These are phyloP conservation scores for Neurospora tetraspora DNA, from an alignment of 495 filamentous ascomycete species.

Conservation along the genomic window DNA sequence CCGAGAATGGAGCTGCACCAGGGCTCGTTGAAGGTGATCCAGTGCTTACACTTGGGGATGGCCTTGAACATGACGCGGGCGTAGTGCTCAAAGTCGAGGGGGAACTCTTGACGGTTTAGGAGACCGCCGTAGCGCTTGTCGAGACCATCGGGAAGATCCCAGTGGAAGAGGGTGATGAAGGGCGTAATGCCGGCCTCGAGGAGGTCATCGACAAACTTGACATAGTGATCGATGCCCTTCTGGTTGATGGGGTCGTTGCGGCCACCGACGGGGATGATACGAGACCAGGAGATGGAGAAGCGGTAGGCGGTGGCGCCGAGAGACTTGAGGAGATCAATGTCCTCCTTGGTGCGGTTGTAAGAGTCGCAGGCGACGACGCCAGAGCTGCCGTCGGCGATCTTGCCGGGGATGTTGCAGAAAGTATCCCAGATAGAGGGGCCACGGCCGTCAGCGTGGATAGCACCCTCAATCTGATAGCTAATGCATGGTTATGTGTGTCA, in stretches of 20 bases:
- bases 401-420: conserved; percentile 63
- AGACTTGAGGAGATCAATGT: conserved; percentile 60
- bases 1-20: conserved; percentile 52
- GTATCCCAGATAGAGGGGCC: conserved; percentile 70
- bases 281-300: conserved; percentile 68
- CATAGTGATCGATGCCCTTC: conserved; percentile 48
- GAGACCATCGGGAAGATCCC: conserved; percentile 51
- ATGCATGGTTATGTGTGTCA: not conserved
- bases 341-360: conserved; percentile 62
- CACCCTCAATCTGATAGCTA: conserved; percentile 73
- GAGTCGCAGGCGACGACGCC: conserved; percentile 67
- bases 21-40: conserved; percentile 61
- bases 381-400: conserved; percentile 60
- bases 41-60: conserved; percentile 50
- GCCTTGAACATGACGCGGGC: conserved; percentile 47
- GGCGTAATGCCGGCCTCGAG: conserved; percentile 48
- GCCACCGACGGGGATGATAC: conserved; percentile 58
- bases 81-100: conserved; percentile 51
- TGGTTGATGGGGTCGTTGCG: conserved; percentile 53
- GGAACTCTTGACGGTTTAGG: conserved; percentile 48
- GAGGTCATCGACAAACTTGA: conserved; percentile 51
- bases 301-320: conserved; percentile 57
- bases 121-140: conserved; percentile 53
- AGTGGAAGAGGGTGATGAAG: conserved; percentile 56
- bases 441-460: conserved; percentile 54